phyloP scores from a whole-genome alignment of 257 asterid genomes.

The Orobanche coerulescens region DNA sequence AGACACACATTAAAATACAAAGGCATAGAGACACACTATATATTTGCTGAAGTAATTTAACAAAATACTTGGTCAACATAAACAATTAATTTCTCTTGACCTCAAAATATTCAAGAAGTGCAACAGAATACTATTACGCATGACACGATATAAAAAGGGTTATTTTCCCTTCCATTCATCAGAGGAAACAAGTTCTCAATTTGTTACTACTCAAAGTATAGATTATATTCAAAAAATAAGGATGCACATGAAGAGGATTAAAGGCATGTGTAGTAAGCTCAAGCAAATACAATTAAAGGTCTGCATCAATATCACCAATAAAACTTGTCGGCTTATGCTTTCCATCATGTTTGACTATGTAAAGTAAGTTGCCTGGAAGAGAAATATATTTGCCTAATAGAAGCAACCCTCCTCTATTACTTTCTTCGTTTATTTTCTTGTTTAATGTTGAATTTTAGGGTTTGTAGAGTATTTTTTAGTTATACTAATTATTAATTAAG shows the following conservation, averaged over 20 bases:
- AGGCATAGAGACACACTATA: no score
- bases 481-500: no score
- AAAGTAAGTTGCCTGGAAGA: not conserved
- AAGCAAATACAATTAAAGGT: not conserved
- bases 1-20: no score
- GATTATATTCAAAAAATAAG: not conserved
- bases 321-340: no score
- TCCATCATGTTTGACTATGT: not conserved
- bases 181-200: not conserved
- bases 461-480: no score
- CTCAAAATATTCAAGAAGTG: not conserved
- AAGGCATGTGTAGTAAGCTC: not conserved
- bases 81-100: not conserved
- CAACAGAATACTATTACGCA: not conserved
- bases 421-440: no score
- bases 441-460: no score
- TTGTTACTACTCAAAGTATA: not conserved
- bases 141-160: not conserved
- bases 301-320: not conserved
- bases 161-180: not conserved
- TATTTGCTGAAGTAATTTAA: no score
- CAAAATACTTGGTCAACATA: slow-evolving; percentile 47
- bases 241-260: not conserved
- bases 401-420: no score
- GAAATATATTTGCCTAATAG: no score